Conservation (phyloP, 306 rosid genomes). For the Acmispon strigosus region DNA sequence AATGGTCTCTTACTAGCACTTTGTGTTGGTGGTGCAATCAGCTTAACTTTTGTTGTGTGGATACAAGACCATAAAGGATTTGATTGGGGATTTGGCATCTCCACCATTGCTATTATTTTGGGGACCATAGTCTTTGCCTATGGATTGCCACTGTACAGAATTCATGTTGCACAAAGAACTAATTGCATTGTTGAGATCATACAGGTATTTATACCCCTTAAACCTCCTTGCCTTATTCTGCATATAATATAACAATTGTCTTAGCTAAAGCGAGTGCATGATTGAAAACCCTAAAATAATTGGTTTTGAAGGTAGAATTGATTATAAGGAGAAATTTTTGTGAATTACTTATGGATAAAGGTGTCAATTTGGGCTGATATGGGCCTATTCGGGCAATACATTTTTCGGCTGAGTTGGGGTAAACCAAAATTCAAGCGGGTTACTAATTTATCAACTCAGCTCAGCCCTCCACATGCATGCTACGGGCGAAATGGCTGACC, state of each 20-base stretch:
- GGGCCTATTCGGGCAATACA: no score
- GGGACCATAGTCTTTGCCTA: constrained; percentile 33
- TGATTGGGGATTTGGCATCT: constrained; percentile 76
- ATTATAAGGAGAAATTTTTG: no score
- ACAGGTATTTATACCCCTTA: constrained; percentile 32
- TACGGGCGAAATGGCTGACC: no score
- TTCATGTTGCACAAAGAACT: constrained; percentile 41
- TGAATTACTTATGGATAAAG: no score
- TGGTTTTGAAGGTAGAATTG: no score
- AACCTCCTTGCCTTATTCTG: neutral
- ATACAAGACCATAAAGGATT: constrained; percentile 64
- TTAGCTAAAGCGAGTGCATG: no score
- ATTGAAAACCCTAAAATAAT: no score
- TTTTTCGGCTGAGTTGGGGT: no score
- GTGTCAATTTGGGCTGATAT: no score
- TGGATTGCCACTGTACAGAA: constrained; percentile 68
- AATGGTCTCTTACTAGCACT: constrained; percentile 50
- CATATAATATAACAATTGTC: neutral
- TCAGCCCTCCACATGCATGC: no score
- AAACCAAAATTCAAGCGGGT: no score
- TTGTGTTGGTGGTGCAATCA: constrained; percentile 60
- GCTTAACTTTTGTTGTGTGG: constrained; percentile 65
- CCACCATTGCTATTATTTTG: constrained; percentile 44
- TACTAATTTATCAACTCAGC: no score
- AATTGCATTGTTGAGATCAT: constrained; percentile 47